Conservation (phyloP, 306 rosid species). For the Quercus ilex region DNA sequence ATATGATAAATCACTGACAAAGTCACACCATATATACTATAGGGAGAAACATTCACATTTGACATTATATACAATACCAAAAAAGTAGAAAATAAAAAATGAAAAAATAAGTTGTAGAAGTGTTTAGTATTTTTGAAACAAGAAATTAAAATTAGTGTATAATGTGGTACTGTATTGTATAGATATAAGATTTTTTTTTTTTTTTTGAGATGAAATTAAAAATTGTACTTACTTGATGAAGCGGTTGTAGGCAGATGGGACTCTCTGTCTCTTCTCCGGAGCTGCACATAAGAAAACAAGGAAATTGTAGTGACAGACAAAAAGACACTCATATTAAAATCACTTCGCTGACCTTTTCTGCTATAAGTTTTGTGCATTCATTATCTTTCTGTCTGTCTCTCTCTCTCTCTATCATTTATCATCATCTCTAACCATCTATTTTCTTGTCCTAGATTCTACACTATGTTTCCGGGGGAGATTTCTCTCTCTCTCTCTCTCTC, state of each 20-base stretch:
- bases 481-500: slow-evolving; percentile 2
- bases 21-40: not conserved
- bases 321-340: slow-evolving; percentile 37
- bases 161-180: not conserved
- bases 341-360: slow-evolving; percentile 25
- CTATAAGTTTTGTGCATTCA: not conserved
- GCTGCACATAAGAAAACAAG: slow-evolving; percentile 61
- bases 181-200: not conserved
- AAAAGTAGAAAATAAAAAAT: not conserved
- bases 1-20: not conserved
- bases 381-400: not conserved
- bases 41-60: not conserved
- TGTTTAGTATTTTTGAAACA: not conserved
- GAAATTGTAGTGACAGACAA: slow-evolving; percentile 32
- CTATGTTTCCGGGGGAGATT: slow-evolving; percentile 33
- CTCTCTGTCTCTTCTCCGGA: slow-evolving; percentile 98
- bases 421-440: slow-evolving; percentile 36
- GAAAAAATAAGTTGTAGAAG: not conserved
- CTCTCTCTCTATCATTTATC: slow-evolving; percentile 38
- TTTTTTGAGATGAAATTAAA: not conserved
- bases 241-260: slow-evolving; percentile 99
- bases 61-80: not conserved
- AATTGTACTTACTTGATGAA: slow-evolving; percentile 87
- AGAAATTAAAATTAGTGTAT: no score
- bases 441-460: slow-evolving; percentile 41